Conservation (phyloP, 2,329 filamentous ascomycete genomes). For the Fusarium gaditjirri region DNA sequence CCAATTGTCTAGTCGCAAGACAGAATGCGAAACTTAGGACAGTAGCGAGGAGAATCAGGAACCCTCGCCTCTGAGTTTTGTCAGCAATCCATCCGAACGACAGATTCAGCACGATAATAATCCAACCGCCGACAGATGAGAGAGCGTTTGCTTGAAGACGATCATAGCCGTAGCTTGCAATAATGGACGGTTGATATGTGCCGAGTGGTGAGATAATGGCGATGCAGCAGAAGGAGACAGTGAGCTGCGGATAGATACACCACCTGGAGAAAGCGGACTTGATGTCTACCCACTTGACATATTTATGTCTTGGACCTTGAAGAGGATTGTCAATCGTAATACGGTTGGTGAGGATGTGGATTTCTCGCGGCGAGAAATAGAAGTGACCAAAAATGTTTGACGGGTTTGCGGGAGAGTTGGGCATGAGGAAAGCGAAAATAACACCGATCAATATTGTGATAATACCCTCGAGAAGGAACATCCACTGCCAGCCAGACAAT, state of each 20-base stretch:
- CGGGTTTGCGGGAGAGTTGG: neutral
- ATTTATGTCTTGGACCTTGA: neutral
- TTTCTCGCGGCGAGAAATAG: neutral
- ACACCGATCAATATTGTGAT: neutral
- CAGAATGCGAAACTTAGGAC: neutral
- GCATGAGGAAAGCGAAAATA: neutral
- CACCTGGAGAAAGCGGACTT: constrained; percentile 13
- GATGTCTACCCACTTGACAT: constrained; percentile 3
- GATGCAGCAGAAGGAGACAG: constrained; percentile 16
- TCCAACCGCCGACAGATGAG: neutral
- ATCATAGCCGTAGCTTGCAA: constrained; percentile 12
- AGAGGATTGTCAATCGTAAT: neutral
- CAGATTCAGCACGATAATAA: neutral
- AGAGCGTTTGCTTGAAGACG: neutral
- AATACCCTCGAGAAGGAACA: neutral
- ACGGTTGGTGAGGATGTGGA: neutral
- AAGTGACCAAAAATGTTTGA: neutral
- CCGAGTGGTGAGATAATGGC: constrained; percentile 15
- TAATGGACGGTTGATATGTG: constrained; percentile 10
- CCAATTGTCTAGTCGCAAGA: neutral
- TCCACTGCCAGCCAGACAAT: constrained; percentile 55
- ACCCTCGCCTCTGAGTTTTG: neutral
- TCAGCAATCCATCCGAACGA: neutral
- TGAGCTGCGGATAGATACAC: constrained; percentile 18
- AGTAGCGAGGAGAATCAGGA: neutral